Conservation (phyloP, 2,329 filamentous ascomycete species). For the Sporothrix pallida region DNA sequence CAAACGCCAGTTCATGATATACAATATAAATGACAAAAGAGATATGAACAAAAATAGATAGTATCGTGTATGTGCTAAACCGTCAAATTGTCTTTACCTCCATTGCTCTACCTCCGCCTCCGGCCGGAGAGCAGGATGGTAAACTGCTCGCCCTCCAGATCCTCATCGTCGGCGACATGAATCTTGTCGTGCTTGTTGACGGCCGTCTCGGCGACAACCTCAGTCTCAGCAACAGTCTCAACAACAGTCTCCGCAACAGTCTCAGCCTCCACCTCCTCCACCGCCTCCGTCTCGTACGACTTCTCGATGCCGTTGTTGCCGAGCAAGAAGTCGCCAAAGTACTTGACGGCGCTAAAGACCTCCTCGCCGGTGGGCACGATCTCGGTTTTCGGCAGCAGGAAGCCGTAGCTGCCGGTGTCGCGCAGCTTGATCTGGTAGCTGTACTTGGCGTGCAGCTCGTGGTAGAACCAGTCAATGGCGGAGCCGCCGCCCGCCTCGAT, state of each 20-base stretch:
- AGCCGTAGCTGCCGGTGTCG: conserved; percentile 93
- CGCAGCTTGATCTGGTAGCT: conserved; percentile 94
- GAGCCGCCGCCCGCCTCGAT: conserved; percentile 82
- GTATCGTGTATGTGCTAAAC: not conserved
- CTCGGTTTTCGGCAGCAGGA: conserved; percentile 82
- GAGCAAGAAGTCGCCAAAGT: conserved; percentile 80
- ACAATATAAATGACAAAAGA: not conserved
- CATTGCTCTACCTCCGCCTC: conserved; percentile 19
- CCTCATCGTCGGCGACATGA: conserved; percentile 3
- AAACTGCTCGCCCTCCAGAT: conserved; percentile 5
- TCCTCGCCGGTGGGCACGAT: conserved; percentile 92
- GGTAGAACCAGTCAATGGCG: conserved; percentile 94
- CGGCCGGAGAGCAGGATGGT: conserved; percentile 8
- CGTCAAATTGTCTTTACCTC: no score
- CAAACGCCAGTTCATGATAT: not conserved
- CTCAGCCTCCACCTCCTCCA: not conserved
- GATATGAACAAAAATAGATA: not conserved
- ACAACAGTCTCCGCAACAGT: not conserved
- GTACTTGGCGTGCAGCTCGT: conserved; percentile 79
- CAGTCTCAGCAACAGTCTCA: not conserved
- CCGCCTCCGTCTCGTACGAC: conserved; percentile 10
- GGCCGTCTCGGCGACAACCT: not conserved
- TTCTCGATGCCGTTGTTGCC: conserved; percentile 71
- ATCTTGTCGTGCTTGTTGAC: conserved; percentile 5
- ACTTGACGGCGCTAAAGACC: conserved; percentile 79